Evolutionary conservation across 129 eudicot genomes (phyloP).

Genomic region (Escallonia herrerae): DNA sequence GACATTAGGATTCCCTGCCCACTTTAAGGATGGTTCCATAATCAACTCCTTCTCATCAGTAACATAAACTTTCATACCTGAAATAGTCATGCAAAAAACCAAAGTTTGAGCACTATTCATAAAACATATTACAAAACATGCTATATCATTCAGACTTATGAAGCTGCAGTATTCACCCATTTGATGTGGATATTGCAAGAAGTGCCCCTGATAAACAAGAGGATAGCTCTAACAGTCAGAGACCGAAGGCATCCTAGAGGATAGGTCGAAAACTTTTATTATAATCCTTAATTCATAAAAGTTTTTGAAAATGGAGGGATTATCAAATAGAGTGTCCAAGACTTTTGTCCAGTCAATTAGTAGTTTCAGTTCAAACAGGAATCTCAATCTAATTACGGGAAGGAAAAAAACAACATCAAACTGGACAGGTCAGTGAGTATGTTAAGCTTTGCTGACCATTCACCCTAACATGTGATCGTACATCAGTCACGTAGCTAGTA

Average conservation of each 20-base stretch:
- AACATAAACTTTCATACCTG: conserved; percentile 92
- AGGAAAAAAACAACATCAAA: too few species aligned
- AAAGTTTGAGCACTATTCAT: not conserved
- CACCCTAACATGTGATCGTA: too few species aligned
- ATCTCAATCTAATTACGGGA: too few species aligned
- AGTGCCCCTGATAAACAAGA: not conserved
- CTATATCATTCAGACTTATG: not conserved
- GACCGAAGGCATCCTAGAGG: not conserved
- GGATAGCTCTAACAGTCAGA: not conserved
- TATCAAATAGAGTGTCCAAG: too few species aligned
- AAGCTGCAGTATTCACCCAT: not conserved
- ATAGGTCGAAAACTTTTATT: too few species aligned
- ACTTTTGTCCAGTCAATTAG: too few species aligned
- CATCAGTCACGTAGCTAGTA: too few species aligned
- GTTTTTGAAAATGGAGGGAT: too few species aligned
- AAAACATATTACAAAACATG: not conserved
- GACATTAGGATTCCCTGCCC: conserved; percentile 97
- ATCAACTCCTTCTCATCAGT: conserved; percentile 96
- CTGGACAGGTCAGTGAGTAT: too few species aligned
- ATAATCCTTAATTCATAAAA: not conserved
- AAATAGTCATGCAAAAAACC: not conserved
- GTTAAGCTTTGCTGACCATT: too few species aligned
- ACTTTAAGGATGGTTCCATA: conserved; percentile 86
- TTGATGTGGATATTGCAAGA: not conserved
- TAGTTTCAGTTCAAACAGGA: too few species aligned